A percentile compares a stretch with the other conserved stretches of the same genome.
phyloP scores from a whole-genome alignment of 371 early-diverging fungal genomes.

The Mucor ambiguus region DNA sequence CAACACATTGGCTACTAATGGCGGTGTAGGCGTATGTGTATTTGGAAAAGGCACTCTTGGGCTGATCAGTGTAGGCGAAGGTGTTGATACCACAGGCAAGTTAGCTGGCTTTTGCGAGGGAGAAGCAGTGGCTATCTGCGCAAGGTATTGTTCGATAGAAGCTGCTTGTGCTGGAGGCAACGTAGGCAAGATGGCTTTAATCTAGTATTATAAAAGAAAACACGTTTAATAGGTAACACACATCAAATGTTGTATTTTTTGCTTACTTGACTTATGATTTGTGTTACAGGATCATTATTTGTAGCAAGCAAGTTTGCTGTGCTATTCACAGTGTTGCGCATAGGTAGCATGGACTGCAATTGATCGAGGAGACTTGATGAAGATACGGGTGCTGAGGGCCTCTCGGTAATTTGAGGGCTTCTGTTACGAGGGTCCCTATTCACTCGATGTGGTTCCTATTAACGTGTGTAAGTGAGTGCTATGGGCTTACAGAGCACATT shows the following conservation, averaged over 20 bases:
- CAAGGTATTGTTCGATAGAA: conserved; percentile 41
- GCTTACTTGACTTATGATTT: conserved; percentile 38
- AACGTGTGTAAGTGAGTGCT: too few relatives aligned
- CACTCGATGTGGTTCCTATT: conserved; percentile 8
- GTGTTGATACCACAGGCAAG: conserved; percentile 6
- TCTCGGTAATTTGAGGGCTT: conserved; percentile 15
- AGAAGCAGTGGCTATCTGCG: conserved; percentile 28
- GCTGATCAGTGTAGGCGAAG: conserved; percentile 16
- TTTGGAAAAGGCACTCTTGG: not conserved
- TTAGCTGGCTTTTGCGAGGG: conserved; percentile 23
- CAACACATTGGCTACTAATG: conserved; percentile 12
- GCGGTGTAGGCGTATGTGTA: conserved; percentile 6
- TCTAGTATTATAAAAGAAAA: conserved; percentile 21
- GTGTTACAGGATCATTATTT: conserved; percentile 28
- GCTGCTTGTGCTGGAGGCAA: conserved; percentile 41
- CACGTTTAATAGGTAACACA: not conserved
- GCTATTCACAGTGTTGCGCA: not conserved
- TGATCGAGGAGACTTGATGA: conserved; percentile 26
- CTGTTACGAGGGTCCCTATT: conserved; percentile 31
- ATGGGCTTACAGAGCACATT: not conserved
- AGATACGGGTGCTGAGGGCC: conserved; percentile 1
- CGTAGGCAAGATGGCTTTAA: conserved; percentile 47
- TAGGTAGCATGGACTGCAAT: conserved; percentile 32
- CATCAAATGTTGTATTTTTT: not conserved
- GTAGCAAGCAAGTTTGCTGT: not conserved